Conservation (phyloP, 1,284 basidiomycete genomes). For the Irpex sp. region DNA sequence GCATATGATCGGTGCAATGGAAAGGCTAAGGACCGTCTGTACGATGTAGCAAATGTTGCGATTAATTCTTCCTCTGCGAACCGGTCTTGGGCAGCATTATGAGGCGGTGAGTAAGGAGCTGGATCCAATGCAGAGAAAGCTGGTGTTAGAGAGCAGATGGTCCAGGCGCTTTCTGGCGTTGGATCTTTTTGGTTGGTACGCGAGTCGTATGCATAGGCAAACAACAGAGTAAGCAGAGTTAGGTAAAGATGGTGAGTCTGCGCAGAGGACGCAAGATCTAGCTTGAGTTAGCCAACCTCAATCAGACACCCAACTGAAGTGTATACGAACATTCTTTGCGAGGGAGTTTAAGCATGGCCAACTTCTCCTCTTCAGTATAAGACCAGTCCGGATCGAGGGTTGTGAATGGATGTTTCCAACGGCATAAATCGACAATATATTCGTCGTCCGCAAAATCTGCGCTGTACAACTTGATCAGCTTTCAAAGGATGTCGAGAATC, state of each 20-base stretch:
- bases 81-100: not conserved
- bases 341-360: slow-evolving; percentile 63
- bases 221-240: slow-evolving; percentile 64
- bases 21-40: slow-evolving; percentile 69
- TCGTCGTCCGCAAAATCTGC: slow-evolving; percentile 76
- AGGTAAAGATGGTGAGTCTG: slow-evolving; percentile 64
- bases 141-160: slow-evolving; percentile 63
- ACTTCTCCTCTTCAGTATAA: slow-evolving; percentile 70
- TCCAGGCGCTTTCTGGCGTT: slow-evolving; percentile 83
- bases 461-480: slow-evolving; percentile 34
- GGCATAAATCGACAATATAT: slow-evolving; percentile 63
- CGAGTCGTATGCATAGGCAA: slow-evolving; percentile 73
- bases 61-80: slow-evolving; percentile 47
- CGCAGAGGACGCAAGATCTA: slow-evolving; percentile 54
- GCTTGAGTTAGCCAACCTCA: slow-evolving; percentile 8
- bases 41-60: slow-evolving; percentile 53
- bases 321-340: slow-evolving; percentile 67
- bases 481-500: not conserved
- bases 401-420: slow-evolving; percentile 55
- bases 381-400: slow-evolving; percentile 32
- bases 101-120: slow-evolving; percentile 40
- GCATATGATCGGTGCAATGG: slow-evolving; percentile 75
- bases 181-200: slow-evolving; percentile 72
- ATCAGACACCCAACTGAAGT: slow-evolving; percentile 6
- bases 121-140: slow-evolving; percentile 76